Evolutionary conservation across 108 stramenopile species (phyloP).

Genomic region (Asterionellopsis glacialis): DNA sequence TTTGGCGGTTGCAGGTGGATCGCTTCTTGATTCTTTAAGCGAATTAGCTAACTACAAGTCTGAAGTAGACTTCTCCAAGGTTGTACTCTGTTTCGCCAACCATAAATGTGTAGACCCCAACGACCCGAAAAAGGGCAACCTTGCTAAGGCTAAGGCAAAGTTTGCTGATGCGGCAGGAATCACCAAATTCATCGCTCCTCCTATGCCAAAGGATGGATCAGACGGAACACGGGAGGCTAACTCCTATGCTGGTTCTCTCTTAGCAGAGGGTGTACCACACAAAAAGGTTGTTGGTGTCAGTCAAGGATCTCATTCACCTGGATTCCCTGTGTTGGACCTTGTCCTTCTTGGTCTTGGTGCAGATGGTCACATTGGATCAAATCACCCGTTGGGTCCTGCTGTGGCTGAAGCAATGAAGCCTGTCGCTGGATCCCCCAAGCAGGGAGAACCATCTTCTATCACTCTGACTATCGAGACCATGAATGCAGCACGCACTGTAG

Average conservation of each 20-base stretch:
- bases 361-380: conserved; percentile 59
- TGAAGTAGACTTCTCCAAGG: conserved; percentile 32
- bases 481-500: conserved; percentile 13
- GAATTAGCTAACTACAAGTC: conserved; percentile 16
- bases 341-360: conserved; percentile 51
- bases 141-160: conserved; percentile 41
- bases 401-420: conserved; percentile 4
- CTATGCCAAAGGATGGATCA: neutral
- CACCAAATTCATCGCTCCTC: conserved; percentile 25
- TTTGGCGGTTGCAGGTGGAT: conserved; percentile 62
- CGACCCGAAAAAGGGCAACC: conserved; percentile 28
- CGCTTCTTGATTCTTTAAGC: conserved; percentile 26
- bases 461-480: conserved; percentile 14
- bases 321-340: conserved; percentile 56
- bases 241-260: conserved; percentile 16
- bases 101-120: conserved; percentile 50
- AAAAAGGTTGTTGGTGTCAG: conserved; percentile 1
- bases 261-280: conserved; percentile 13
- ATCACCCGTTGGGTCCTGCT: conserved; percentile 16
- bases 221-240: conserved; percentile 10
- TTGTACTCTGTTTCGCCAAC: conserved; percentile 52
- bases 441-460: conserved; percentile 14
- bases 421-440: conserved; percentile 11
- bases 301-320: conserved; percentile 10
- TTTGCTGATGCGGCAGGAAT: conserved; percentile 42